Conservation (phyloP, 805 yeast species). For the Sugiyamaella chiloensis region DNA sequence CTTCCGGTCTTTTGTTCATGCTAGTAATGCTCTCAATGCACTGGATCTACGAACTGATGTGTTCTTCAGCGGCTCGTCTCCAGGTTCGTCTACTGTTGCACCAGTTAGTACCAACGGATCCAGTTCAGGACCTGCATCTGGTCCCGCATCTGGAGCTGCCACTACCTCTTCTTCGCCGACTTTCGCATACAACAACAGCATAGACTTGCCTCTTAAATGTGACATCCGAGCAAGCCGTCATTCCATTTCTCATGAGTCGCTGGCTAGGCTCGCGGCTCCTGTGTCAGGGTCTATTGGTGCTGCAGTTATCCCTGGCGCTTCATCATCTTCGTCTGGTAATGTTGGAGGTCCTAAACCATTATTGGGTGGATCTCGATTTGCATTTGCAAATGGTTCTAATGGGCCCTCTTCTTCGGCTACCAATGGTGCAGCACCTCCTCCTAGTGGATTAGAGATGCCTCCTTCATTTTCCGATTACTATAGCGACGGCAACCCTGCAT, state of each 20-base stretch:
- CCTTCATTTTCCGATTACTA: slow-evolving; percentile 16
- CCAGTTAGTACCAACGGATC: slow-evolving; percentile 1
- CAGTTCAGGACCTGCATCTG: slow-evolving; percentile 5
- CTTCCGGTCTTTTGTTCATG: slow-evolving; percentile 19
- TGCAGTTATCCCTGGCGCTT: slow-evolving; percentile 3
- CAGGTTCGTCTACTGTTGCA: slow-evolving; percentile 8
- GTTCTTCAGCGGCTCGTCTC: slow-evolving; percentile 6
- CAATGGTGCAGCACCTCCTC: background rate
- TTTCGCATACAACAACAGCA: slow-evolving; percentile 8
- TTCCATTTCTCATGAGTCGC: slow-evolving; percentile 12
- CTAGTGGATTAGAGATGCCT: slow-evolving; percentile 17
- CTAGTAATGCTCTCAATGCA: slow-evolving; percentile 12
- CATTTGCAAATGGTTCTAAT: slow-evolving; percentile 8
- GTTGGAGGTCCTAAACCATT: background rate
- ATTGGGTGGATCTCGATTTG: slow-evolving; percentile 8
- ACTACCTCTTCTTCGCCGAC: slow-evolving; percentile 16
- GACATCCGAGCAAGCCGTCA: slow-evolving; percentile 15
- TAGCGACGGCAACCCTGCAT: slow-evolving; percentile 11
- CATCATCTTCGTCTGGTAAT: background rate
- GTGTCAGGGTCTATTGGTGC: slow-evolving; percentile 7
- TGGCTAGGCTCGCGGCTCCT: slow-evolving; percentile 8
- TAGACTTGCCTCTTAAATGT: slow-evolving; percentile 13
- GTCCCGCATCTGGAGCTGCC: slow-evolving; percentile 1
- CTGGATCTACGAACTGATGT: slow-evolving; percentile 19
- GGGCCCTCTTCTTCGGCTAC: slow-evolving; percentile 3